Percentiles rank a stretch among this genome's conserved stretches.
These are phyloP conservation scores for Lecanosticta acicola DNA, from an alignment of 2,329 filamentous ascomycete species.

Conservation along the genomic window DNA sequence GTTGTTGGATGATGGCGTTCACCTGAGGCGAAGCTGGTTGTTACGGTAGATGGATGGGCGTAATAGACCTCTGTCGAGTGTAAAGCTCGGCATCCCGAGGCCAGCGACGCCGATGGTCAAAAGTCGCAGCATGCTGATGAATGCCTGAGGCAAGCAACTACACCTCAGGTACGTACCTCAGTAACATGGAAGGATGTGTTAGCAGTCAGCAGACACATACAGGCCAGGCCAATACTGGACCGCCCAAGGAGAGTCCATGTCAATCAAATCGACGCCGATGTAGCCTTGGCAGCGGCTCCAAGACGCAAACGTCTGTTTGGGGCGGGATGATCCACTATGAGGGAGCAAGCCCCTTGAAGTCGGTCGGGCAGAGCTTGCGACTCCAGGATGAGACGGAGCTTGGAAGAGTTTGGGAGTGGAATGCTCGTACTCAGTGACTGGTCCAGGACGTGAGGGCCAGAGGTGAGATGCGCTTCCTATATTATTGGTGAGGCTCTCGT, in stretches of 20 bases:
- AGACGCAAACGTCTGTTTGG: too few relatives aligned
- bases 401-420: neutral
- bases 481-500: neutral
- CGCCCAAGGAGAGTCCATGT: too few relatives aligned
- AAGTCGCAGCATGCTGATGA: neutral
- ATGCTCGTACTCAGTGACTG: neutral
- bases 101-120: neutral
- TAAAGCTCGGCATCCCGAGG: conserved; percentile 1
- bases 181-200: too few relatives aligned
- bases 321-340: too few relatives aligned
- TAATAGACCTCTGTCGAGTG: neutral
- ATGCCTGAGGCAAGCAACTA: neutral
- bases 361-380: too few relatives aligned
- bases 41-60: neutral
- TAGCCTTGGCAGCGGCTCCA: too few relatives aligned
- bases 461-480: neutral
- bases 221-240: too few relatives aligned
- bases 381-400: neutral
- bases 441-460: neutral
- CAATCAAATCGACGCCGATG: too few relatives aligned
- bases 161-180: too few relatives aligned
- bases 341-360: too few relatives aligned
- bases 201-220: too few relatives aligned
- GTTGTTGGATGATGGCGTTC: too few relatives aligned
- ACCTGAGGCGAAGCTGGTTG: neutral